Evolutionary conservation across 2,329 filamentous ascomycete species (phyloP), one percentile per base, ranked within the genome.

Genomic region (Paecilomyces sp.): DNA sequence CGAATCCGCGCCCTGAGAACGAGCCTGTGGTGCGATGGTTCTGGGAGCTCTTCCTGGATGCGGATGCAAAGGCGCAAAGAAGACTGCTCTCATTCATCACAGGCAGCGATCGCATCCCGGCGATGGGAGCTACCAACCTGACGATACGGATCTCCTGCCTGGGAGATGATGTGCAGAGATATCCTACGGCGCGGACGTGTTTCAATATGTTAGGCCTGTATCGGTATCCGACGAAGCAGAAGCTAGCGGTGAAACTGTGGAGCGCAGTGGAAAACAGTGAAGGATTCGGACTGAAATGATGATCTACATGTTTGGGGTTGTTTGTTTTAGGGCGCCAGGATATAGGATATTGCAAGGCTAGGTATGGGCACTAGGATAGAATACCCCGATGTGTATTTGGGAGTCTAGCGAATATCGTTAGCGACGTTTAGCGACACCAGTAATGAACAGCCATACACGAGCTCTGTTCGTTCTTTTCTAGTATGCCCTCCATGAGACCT

Each of bases 201-300:
- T 97, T 97, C 77, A 96, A 96, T 72, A 85, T 88, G 72, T 70
- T 97, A 63, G 87, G 88, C 3, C 76, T 97, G 60, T 93, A 88
- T 77, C 83, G 85, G 54, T 96, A 93, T 74, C 71, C 75, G 36
- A 85, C 83, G 3, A 85, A 82, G 65, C 82, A 86, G 69, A 87
- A 84, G 65, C 73, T 96, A 61, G 88, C 91, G 72, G 77, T 74
- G 57, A 86, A 87, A 78, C 77, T 97, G 33, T 96, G 92, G 91
- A 84, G 85, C 63, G 92, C 92, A 3, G 91, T 96, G n/a, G 80
- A 85, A 64, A 91, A 92, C 74, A 95, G 92, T 69, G 91, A 96
- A 73, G 92, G 92, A 2, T 97, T 97, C 81, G 92, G 92, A 33
- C 80, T 97, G 73, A 94, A 92, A 72, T 93, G 71, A 80, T 57